phyloP scores from a whole-genome alignment of 176 grass and related monocot genomes.

The Leersia perrieri region DNA sequence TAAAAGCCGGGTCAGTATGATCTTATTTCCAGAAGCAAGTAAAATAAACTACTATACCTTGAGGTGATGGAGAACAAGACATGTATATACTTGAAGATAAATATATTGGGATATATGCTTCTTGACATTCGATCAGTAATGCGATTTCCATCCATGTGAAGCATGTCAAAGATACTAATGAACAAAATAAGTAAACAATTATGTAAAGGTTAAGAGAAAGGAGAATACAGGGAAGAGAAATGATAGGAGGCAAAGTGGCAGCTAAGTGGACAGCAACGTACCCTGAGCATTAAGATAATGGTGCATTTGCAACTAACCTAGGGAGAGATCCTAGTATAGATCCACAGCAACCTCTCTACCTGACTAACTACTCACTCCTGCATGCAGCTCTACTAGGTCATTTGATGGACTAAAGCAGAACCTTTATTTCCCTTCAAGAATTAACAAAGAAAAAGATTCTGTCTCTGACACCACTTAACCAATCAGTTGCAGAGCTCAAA shows the following conservation, averaged over 20 bases:
- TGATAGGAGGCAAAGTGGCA: conserved; percentile 7
- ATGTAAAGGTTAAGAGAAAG: neutral
- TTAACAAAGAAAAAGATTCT: conserved; percentile 33
- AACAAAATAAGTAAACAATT: neutral
- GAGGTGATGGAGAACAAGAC: neutral
- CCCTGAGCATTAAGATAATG: conserved; percentile 34
- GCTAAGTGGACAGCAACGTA: conserved; percentile 31
- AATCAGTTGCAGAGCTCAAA: conserved; percentile 39
- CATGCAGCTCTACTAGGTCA: neutral
- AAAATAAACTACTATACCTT: neutral
- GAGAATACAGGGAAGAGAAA: neutral
- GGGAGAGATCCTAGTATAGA: conserved; percentile 31
- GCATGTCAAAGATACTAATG: neutral
- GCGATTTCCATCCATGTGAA: neutral
- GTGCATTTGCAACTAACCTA: conserved; percentile 50
- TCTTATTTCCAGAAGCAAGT: too few species aligned
- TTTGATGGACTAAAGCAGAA: conserved; percentile 26
- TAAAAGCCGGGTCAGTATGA: too few species aligned
- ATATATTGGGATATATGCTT: neutral
- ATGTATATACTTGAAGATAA: neutral
- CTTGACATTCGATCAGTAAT: neutral
- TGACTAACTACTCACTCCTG: neutral
- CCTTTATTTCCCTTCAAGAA: conserved; percentile 41
- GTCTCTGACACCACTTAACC: conserved; percentile 24
- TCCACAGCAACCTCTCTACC: conserved; percentile 17